These are phyloP conservation scores for Harrya chromipes DNA, from an alignment of 768 basidiomycete genomes.

Conservation along the genomic window DNA sequence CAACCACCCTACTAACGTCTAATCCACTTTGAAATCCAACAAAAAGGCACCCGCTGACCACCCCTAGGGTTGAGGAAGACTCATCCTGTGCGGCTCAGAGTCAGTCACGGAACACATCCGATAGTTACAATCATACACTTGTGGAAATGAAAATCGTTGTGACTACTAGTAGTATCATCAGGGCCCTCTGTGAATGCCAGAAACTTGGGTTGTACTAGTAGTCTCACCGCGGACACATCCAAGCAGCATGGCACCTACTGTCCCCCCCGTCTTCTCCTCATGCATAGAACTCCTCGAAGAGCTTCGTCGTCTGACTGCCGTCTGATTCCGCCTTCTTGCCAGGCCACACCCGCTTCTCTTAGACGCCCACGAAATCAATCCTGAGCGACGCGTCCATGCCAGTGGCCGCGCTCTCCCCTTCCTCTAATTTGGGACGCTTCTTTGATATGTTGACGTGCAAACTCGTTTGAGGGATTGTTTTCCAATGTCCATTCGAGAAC, in stretches of 20 bases:
- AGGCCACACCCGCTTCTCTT: constrained; percentile 85
- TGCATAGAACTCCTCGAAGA: constrained; percentile 72
- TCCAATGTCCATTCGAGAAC: constrained; percentile 84
- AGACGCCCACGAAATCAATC: constrained; percentile 78
- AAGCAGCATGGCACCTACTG: constrained; percentile 64
- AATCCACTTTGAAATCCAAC: too few relatives aligned
- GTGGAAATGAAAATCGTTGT: too few relatives aligned
- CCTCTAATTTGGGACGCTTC: constrained; percentile 53
- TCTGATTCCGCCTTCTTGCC: constrained; percentile 51
- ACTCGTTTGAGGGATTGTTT: constrained; percentile 70
- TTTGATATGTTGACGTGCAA: constrained; percentile 84
- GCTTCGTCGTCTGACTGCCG: constrained; percentile 57
- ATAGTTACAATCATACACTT: too few relatives aligned
- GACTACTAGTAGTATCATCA: too few relatives aligned
- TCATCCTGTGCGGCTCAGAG: too few relatives aligned
- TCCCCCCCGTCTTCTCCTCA: constrained; percentile 60
- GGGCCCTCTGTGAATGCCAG: too few relatives aligned
- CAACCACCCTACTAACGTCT: too few relatives aligned
- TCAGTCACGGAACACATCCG: too few relatives aligned
- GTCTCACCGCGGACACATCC: constrained; percentile 68
- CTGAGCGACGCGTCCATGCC: constrained; percentile 30
- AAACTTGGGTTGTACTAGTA: too few relatives aligned
- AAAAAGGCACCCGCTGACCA: too few relatives aligned
- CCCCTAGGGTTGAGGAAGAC: too few relatives aligned
- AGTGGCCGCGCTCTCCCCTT: neutral